These are phyloP conservation scores for Trichoderma asperelloides DNA, from an alignment of 495 filamentous ascomycete genomes.

Conservation along the genomic window DNA sequence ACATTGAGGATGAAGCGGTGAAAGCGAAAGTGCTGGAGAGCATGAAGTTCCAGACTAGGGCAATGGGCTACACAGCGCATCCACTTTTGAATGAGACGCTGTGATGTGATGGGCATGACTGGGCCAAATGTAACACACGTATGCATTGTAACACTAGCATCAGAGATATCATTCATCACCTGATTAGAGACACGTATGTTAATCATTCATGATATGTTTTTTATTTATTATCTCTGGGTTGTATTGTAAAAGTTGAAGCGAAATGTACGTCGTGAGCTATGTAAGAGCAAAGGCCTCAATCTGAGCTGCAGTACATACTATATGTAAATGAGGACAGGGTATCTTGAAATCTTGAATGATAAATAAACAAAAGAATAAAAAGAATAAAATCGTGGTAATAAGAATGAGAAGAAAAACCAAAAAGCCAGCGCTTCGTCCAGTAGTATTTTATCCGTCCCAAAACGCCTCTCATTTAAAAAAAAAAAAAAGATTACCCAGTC, in stretches of 20 bases:
- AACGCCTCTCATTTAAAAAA: not conserved
- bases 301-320: not conserved
- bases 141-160: conserved; percentile 1
- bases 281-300: not conserved
- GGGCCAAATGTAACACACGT: not conserved
- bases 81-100: conserved; percentile 29
- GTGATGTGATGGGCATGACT: not conserved
- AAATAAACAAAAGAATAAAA: not conserved
- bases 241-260: not conserved
- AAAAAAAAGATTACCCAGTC: not conserved
- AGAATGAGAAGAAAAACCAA: not conserved
- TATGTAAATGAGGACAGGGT: conserved; percentile 8
- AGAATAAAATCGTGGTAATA: not conserved
- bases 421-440: not conserved
- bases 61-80: conserved; percentile 47
- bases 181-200: not conserved
- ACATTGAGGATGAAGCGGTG: conserved; percentile 46
- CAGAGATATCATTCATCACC: not conserved
- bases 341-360: not conserved
- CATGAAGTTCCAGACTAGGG: conserved; percentile 58
- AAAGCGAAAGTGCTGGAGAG: conserved; percentile 62
- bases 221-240: not conserved
- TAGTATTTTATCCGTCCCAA: not conserved
- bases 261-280: not conserved
- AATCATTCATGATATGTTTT: not conserved